phyloP scores from a whole-genome alignment of 2,329 filamentous ascomycete genomes.

The Diaporthe capsici region DNA sequence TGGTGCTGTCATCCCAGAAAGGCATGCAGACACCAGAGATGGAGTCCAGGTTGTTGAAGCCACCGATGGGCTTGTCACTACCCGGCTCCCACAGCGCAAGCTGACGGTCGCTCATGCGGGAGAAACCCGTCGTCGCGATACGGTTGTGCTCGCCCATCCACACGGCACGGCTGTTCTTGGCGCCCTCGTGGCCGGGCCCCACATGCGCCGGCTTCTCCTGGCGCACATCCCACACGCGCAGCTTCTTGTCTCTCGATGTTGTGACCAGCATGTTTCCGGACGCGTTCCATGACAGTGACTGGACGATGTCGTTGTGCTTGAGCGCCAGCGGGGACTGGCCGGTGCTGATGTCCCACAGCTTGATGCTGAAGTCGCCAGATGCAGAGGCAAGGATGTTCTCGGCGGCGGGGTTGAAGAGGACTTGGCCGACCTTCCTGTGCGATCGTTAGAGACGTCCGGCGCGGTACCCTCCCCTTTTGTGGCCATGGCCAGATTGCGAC shows the following conservation, averaged over 20 bases:
- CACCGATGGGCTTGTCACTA: slow-evolving; percentile 86
- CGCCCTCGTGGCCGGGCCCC: slow-evolving; percentile 86
- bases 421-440: slow-evolving; percentile 93
- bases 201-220: slow-evolving; percentile 92
- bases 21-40: slow-evolving; percentile 99
- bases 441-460: slow-evolving; percentile 9
- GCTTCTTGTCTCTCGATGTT: slow-evolving; percentile 97
- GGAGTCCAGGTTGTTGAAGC: slow-evolving; percentile 91
- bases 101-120: slow-evolving; percentile 97
- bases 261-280: slow-evolving; percentile 89
- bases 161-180: slow-evolving; percentile 96
- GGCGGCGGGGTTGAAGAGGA: slow-evolving; percentile 96
- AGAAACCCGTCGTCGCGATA: slow-evolving; percentile 97
- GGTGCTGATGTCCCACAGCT: slow-evolving; percentile 93
- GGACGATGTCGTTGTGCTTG: slow-evolving; percentile 91
- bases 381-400: slow-evolving; percentile 96
- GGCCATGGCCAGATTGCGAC: slow-evolving; percentile 45
- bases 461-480: slow-evolving; percentile 1
- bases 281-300: slow-evolving; percentile 96
- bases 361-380: slow-evolving; percentile 94
- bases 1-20: slow-evolving; percentile 96
- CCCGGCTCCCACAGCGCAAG: slow-evolving; percentile 96
- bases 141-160: slow-evolving; percentile 99
- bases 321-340: slow-evolving; percentile 82
- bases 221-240: slow-evolving; percentile 96